Evolutionary conservation across 495 filamentous ascomycete genomes (phyloP), one percentile per base, ranked within the genome.

Genomic region (Trichoderma virens): DNA sequence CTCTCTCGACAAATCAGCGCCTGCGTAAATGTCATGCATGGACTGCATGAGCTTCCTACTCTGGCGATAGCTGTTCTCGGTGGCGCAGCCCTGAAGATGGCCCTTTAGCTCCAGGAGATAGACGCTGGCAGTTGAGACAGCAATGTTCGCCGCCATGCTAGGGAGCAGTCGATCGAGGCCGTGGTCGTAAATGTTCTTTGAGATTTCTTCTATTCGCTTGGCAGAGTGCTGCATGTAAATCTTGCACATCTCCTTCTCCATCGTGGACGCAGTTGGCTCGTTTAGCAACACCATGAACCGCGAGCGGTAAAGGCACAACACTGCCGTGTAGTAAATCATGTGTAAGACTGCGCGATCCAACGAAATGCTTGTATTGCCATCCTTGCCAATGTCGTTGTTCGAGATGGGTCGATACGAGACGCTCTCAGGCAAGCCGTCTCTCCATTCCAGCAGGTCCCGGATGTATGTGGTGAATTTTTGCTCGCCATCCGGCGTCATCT

Each of bases 251-350:
- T 56, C 51, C 51, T 56, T 56, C 23, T 56, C 51, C 51, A 56
- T 56, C 9, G 51, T 14, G 2, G 51, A 56, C 11, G 51, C 23
- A 11, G 2, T 5, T 9, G 51, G 8, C 6, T 56, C 51, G 25
- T 30, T 30, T 4, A 56, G 13, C 51, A 56, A 25, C 25, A 16
- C 51, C 51, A 56, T 30, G 25, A 56, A 56, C 8, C 51, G 23
- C 8, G 51, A 56, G 8, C 51, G 51, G 25, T 56, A 56, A 14
- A 56, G 51, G 27, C 51, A 56, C 51, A 56, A 25, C 51, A 56
- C 51, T 13, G 51, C 51, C 51, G 51, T 30, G 25, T 56, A 56
- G 51, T 56, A 56, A 56, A 56, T 56, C 51, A 56, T 56, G 51
- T 56, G 51, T 25, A 56, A 30, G 7, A 56, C 51, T 1, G 51